Conservation (phyloP, 345 rosid genomes). For the Eucalyptus regnans region DNA sequence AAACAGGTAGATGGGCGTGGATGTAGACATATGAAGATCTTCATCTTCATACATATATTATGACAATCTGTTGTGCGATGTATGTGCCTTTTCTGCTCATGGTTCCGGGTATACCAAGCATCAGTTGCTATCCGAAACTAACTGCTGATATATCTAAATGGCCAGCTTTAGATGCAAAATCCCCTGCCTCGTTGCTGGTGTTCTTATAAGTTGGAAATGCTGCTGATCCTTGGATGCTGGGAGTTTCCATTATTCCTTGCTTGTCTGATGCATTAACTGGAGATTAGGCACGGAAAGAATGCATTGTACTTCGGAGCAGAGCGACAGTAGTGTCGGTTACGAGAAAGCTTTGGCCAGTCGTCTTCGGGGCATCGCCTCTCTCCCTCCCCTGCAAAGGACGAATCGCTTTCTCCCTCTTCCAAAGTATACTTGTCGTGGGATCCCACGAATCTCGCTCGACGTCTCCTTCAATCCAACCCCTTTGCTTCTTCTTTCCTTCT, state of each 20-base stretch:
- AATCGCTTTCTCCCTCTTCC: not conserved
- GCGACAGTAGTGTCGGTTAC: not conserved
- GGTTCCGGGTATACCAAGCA: not conserved
- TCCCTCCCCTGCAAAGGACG: not conserved
- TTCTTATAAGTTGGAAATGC: not conserved
- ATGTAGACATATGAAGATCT: not conserved
- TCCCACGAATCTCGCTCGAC: conserved; percentile 3
- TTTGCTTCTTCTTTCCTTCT: not conserved
- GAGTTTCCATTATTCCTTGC: not conserved
- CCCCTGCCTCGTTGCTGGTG: not conserved
- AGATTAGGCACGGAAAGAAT: not conserved
- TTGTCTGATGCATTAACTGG: not conserved
- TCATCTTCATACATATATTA: not conserved
- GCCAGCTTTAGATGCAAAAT: not conserved
- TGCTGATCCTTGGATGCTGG: not conserved
- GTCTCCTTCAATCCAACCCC: not conserved
- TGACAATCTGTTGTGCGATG: not conserved
- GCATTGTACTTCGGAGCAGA: not conserved
- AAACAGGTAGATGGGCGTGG: not conserved
- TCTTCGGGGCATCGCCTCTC: not conserved
- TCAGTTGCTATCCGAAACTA: not conserved
- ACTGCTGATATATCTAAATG: not conserved
- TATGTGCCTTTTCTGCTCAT: not conserved
- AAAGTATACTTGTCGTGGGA: not conserved
- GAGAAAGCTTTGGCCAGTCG: not conserved